Evolutionary conservation across 2,329 filamentous ascomycete species (phyloP), one percentile per base, ranked within the genome.

Genomic region (Plenodomus lindquistii): DNA sequence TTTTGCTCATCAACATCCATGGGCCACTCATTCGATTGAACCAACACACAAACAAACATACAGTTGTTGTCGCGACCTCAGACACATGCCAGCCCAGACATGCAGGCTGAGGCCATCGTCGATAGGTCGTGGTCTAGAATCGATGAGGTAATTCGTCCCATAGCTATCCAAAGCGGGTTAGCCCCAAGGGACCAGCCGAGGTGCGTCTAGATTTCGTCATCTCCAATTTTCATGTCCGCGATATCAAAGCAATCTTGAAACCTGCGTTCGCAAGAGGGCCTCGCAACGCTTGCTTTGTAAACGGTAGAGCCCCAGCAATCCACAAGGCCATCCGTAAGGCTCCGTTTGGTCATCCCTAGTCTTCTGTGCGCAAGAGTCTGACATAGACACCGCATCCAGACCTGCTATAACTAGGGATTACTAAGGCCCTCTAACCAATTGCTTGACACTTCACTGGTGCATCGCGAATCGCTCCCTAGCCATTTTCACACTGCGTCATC

Each of bases 361-460:
- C 27, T 17, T 24, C 37, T 20, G 16, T 34, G 19, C n/a, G 29
- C 40, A 46, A 19, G 29, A 21, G 34, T 7, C 27, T 44, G 44
- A 34, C 38, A 37, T 37, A 7, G 24, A 45, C 21, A 44, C 24
- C 27, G 45, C 45, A 44, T 29, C 24, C 40, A 19, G 41, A 38
- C 39, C 37, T 31, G 40, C 39, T n/a, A n/a, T n/a, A 52, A 56
- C 57, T 57, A 58, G 4, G 53, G 65, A 67, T 69, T 69, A 69
- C 59, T 67, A 69, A 70, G 27, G 11, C 4, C 27, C 50, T 20
- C 41, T 20, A 29, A 37, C 37, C 53, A 53, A 49, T 54, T 44
- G 44, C 40, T 48, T 44, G 40, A 50, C n/a, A n/a, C 46, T 43
- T 35, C 40, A 29, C 40, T 34, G 36, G 42, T 52, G 44, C 45